These are phyloP conservation scores for Echeveria elegans DNA, from an alignment of 164 flowering plant species.

Conservation along the genomic window DNA sequence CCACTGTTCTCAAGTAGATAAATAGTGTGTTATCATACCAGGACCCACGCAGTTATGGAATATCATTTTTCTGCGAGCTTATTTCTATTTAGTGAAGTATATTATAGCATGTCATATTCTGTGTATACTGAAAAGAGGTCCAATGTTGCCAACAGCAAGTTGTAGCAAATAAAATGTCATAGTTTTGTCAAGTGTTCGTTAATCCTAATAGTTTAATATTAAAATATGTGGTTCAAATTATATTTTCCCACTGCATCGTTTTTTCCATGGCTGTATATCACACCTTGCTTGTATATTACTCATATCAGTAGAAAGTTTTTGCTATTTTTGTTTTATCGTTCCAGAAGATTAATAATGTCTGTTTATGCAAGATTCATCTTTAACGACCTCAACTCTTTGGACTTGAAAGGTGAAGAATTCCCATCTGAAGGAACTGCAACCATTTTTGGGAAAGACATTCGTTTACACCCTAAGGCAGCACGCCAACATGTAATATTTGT, in stretches of 20 bases:
- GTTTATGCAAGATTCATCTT: not conserved
- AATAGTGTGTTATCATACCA: too few species aligned
- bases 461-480: slow-evolving; percentile 73
- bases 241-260: too few species aligned
- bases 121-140: too few species aligned
- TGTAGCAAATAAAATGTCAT: too few species aligned
- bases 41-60: too few species aligned
- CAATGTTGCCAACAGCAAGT: too few species aligned
- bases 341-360: not conserved
- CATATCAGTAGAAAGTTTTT: not conserved
- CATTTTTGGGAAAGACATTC: slow-evolving; percentile 80
- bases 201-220: too few species aligned
- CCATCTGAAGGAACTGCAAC: slow-evolving; percentile 89
- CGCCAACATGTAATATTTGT: slow-evolving; percentile 60
- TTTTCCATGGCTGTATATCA: too few species aligned
- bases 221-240: too few species aligned
- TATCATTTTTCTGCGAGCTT: not conserved
- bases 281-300: too few species aligned
- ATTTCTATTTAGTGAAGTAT: not conserved
- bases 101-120: not conserved
- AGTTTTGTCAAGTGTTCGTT: too few species aligned
- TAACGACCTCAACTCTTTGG: not conserved
- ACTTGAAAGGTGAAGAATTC: slow-evolving; percentile 62
- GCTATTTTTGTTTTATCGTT: not conserved
- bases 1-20: not conserved